A percentile compares a stretch with the other conserved stretches of the same genome.
Conservation (phyloP, 2,329 filamentous ascomycete genomes). For the Aspergillus phoenicis region DNA sequence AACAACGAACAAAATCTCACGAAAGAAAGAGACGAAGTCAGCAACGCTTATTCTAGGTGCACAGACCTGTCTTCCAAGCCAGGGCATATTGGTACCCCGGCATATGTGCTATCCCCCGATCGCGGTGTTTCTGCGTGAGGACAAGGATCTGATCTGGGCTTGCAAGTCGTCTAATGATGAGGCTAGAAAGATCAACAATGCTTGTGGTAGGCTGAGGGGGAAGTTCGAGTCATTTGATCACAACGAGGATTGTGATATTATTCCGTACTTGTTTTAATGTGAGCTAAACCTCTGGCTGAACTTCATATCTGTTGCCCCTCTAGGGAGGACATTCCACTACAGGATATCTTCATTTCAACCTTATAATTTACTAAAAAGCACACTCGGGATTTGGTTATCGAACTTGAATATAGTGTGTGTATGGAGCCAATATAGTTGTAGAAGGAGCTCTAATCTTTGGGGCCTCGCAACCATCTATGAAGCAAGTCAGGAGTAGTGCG, state of each 20-base stretch:
- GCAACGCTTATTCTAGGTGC: background rate
- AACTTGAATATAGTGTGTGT: no score
- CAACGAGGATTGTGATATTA: constrained; percentile 9
- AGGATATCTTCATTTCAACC: no score
- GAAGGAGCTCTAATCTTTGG: no score
- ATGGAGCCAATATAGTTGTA: no score
- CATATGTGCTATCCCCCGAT: constrained; percentile 3
- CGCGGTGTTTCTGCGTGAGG: constrained; percentile 1
- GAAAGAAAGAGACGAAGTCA: background rate
- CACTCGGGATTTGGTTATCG: no score
- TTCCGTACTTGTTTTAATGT: constrained; percentile 5
- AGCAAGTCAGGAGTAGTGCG: no score
- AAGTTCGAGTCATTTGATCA: constrained; percentile 9
- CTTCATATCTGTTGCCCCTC: no score
- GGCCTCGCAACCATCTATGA: no score
- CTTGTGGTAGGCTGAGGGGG: background rate
- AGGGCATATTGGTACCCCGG: background rate
- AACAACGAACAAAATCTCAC: background rate
- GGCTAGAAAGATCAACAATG: background rate
- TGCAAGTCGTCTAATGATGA: background rate
- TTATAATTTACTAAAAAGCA: no score
- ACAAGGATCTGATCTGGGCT: background rate
- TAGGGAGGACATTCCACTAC: no score
- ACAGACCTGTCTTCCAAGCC: background rate
- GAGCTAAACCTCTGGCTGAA: no score